Evolutionary conservation across 352 stramenopile genomes (phyloP).

Genomic region (Pythium oligandrum): DNA sequence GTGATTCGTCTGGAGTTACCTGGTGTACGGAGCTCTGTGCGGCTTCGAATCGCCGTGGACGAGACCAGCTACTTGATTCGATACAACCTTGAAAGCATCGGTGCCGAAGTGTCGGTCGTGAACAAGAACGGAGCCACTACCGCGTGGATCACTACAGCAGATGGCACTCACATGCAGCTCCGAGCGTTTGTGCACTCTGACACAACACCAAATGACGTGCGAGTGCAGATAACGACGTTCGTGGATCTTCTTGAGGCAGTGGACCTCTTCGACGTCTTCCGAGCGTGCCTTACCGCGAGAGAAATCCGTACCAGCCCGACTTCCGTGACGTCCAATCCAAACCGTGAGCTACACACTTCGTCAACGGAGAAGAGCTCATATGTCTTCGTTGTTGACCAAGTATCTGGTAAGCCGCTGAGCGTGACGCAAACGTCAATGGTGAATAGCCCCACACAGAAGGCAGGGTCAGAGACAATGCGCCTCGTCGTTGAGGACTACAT

Average conservation of each 20-base stretch:
- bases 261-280: slow-evolving; percentile 42
- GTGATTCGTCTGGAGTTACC: slow-evolving; percentile 36
- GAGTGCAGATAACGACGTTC: slow-evolving; percentile 28
- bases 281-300: slow-evolving; percentile 15
- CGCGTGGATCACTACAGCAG: slow-evolving; percentile 38
- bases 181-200: slow-evolving; percentile 21
- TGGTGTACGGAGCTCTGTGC: slow-evolving; percentile 9
- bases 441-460: no score
- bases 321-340: no score
- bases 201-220: slow-evolving; percentile 6
- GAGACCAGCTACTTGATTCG: slow-evolving; percentile 33
- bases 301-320: slow-evolving; percentile 6
- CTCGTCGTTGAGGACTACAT: slow-evolving; percentile 41
- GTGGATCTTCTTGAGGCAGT: slow-evolving; percentile 40
- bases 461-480: slow-evolving; percentile 10
- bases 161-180: slow-evolving; percentile 35
- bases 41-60: slow-evolving; percentile 28
- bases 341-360: slow-evolving; percentile 10
- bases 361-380: slow-evolving; percentile 39
- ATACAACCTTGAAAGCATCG: slow-evolving; percentile 33
- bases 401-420: slow-evolving; percentile 23
- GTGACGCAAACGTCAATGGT: slow-evolving; percentile 27
- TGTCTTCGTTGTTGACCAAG: slow-evolving; percentile 38
- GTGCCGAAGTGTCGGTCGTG: slow-evolving; percentile 37
- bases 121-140: slow-evolving; percentile 32